Conservation (phyloP, 805 yeast genomes). For the Candida vaughaniae region DNA sequence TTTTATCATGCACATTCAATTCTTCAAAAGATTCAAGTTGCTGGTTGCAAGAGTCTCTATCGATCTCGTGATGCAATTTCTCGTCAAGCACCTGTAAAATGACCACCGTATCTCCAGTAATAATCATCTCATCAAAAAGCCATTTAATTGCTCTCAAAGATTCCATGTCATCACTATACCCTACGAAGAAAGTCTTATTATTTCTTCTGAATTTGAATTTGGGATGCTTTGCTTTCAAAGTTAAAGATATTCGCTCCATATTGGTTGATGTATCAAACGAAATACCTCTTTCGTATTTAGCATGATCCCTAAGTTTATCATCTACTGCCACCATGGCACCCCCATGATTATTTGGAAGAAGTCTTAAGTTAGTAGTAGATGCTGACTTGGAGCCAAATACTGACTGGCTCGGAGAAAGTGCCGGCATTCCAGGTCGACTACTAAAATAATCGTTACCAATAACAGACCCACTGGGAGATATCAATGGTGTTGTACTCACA, state of each 20-base stretch:
- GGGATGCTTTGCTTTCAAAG: slow-evolving; percentile 42
- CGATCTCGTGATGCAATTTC: slow-evolving; percentile 25
- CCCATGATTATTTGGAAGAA: neutral
- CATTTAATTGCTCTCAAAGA: slow-evolving; percentile 42
- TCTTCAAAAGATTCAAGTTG: slow-evolving; percentile 30
- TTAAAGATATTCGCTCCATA: slow-evolving; percentile 32
- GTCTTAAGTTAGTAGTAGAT: slow-evolving; percentile 10
- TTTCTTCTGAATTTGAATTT: slow-evolving; percentile 43
- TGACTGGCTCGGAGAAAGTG: neutral
- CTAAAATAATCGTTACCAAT: slow-evolving; percentile 13
- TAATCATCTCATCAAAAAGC: slow-evolving; percentile 44
- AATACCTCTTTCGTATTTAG: slow-evolving; percentile 37
- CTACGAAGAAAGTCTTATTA: slow-evolving; percentile 42
- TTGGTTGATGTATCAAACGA: slow-evolving; percentile 40
- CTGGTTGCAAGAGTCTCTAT: slow-evolving; percentile 27
- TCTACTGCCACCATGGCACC: slow-evolving; percentile 13
- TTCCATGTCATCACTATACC: slow-evolving; percentile 37
- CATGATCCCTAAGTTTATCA: slow-evolving; percentile 8
- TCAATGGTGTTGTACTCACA: slow-evolving; percentile 15
- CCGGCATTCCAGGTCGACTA: slow-evolving; percentile 3
- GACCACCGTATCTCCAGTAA: slow-evolving; percentile 43
- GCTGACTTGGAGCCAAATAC: slow-evolving; percentile 3
- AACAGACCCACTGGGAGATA: slow-evolving; percentile 15
- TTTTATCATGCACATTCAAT: slow-evolving; percentile 34
- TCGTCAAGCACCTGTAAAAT: slow-evolving; percentile 43